Conservation (phyloP, 768 basidiomycete genomes). For the Tylopilus balloui region DNA sequence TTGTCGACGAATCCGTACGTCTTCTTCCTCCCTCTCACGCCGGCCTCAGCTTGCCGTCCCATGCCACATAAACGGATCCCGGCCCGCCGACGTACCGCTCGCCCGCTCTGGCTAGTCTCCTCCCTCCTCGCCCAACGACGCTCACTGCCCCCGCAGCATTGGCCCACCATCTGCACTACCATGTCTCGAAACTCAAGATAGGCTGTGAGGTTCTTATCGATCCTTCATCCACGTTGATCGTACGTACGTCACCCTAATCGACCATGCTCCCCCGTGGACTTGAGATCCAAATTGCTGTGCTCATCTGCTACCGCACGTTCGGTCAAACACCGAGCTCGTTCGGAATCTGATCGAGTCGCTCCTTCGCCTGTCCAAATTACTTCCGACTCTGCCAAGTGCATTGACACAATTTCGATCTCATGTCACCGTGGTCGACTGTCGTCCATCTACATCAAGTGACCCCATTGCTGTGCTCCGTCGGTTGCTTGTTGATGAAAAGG, state of each 20-base stretch:
- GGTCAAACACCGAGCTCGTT: conserved; percentile 4
- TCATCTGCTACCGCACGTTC: conserved; percentile 8
- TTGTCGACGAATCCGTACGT: conserved; percentile 16
- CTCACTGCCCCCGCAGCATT: neutral
- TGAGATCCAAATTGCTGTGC: conserved; percentile 12
- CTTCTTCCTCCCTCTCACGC: conserved; percentile 21
- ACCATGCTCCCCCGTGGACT: conserved; percentile 11
- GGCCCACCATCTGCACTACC: too few species aligned
- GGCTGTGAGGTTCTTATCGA: conserved; percentile 6
- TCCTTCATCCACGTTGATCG: neutral
- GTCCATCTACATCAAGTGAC: conserved; percentile 1
- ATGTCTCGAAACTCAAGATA: neutral
- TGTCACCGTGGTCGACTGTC: neutral
- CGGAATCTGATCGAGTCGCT: neutral
- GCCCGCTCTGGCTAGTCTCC: too few species aligned
- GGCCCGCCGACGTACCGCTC: conserved; percentile 1
- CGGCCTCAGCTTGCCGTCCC: conserved; percentile 24
- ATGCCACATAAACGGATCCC: conserved; percentile 1
- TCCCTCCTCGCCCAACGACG: neutral
- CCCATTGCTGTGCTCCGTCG: conserved; percentile 18
- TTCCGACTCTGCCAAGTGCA: neutral
- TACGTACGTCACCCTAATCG: conserved; percentile 4
- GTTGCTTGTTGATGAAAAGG: conserved; percentile 9
- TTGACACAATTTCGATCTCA: too few species aligned
- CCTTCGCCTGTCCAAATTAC: neutral